These are phyloP conservation scores for Elsinoe batatas DNA, from an alignment of 2,329 filamentous ascomycete genomes.

Conservation along the genomic window DNA sequence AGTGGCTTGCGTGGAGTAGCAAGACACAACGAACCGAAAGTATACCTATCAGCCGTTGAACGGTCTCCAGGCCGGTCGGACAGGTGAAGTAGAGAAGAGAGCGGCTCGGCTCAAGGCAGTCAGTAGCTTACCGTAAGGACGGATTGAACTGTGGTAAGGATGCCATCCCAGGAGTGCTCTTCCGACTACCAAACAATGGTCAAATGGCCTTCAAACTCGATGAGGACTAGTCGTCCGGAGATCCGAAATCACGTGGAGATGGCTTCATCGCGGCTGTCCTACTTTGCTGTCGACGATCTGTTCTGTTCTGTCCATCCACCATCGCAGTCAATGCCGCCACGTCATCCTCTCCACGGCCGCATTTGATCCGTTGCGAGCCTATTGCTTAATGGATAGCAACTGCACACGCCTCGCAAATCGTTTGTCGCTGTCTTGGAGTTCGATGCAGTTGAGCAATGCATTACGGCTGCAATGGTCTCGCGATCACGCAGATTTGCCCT, in stretches of 20 bases:
- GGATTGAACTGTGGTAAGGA: neutral
- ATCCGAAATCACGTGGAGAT: no score
- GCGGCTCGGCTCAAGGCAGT: neutral
- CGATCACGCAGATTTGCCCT: constrained; percentile 19
- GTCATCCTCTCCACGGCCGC: no score
- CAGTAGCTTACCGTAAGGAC: constrained; percentile 1
- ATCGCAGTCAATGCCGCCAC: no score
- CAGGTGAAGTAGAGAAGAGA: no score
- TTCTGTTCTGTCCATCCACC: no score
- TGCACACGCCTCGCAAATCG: neutral
- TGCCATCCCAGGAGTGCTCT: neutral
- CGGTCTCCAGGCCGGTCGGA: constrained; percentile 1
- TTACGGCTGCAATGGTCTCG: neutral
- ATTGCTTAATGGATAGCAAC: no score
- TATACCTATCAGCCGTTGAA: constrained; percentile 2
- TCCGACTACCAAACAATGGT: no score
- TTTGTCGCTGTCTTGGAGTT: neutral
- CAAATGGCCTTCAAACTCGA: no score
- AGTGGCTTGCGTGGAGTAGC: constrained; percentile 1
- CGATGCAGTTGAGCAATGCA: neutral
- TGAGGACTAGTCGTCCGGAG: no score
- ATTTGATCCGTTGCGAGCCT: no score
- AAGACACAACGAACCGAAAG: neutral
- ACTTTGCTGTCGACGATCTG: no score
- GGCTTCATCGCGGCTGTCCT: no score